A percentile compares a stretch with the other conserved stretches of the same genome.
Evolutionary conservation across 192 early-diverging fungal genomes (phyloP).

Genomic region (Globomyces pollinis-pini): DNA sequence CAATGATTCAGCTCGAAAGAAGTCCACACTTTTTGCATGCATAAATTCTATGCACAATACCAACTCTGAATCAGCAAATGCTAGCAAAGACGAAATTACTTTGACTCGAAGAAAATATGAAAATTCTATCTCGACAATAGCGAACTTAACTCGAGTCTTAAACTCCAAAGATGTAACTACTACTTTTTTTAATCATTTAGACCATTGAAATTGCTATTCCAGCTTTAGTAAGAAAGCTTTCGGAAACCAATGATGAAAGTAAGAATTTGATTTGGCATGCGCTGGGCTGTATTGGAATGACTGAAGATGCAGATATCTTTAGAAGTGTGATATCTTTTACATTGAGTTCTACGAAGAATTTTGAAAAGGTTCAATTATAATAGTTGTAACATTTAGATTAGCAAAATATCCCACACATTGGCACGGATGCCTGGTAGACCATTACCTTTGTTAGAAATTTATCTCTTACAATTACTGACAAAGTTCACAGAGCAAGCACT

Average conservation of each 20-base stretch:
- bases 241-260: slow-evolving; percentile 4
- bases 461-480: slow-evolving; percentile 24
- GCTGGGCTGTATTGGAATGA: slow-evolving; percentile 35
- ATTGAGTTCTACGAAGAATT: too few relatives aligned
- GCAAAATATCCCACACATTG: slow-evolving; percentile 15
- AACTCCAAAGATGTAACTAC: neutral
- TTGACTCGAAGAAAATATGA: slow-evolving; percentile 11
- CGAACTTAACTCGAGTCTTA: slow-evolving; percentile 14
- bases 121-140: slow-evolving; percentile 16
- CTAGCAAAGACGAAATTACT: too few relatives aligned
- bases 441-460: slow-evolving; percentile 7
- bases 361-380: too few relatives aligned
- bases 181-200: neutral
- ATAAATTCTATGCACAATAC: slow-evolving; percentile 1
- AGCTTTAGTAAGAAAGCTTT: slow-evolving; percentile 22
- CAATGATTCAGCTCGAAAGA: neutral
- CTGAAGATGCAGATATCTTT: slow-evolving; percentile 29
- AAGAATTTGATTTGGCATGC: slow-evolving; percentile 32
- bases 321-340: slow-evolving; percentile 22
- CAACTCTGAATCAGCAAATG: neutral
- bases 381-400: slow-evolving; percentile 7
- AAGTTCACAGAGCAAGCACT: slow-evolving; percentile 29
- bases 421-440: slow-evolving; percentile 14
- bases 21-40: neutral
- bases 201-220: slow-evolving; percentile 33